Conservation (phyloP, 2,329 filamentous ascomycete species). For the Helicocarpus griseus region DNA sequence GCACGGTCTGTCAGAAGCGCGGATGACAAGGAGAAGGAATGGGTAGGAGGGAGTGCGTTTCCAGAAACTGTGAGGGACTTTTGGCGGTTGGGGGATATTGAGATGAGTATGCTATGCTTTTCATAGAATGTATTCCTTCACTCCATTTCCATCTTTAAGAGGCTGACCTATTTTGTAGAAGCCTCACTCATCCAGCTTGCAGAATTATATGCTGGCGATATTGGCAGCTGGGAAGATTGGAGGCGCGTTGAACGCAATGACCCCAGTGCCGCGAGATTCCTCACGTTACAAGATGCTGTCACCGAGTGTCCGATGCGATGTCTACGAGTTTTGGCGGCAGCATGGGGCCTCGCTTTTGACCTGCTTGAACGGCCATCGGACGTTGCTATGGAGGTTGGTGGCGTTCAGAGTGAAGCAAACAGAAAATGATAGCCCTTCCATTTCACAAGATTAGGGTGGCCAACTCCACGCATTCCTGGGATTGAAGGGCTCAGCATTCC, state of each 20-base stretch:
- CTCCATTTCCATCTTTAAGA: not conserved
- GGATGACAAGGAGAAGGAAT: too few relatives aligned
- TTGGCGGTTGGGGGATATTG: not conserved
- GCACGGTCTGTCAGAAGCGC: too few relatives aligned
- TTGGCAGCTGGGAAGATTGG: not conserved
- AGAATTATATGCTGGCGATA: not conserved
- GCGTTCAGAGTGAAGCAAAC: too few relatives aligned
- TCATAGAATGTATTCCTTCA: not conserved
- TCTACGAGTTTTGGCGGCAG: not conserved
- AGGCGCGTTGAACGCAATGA: not conserved
- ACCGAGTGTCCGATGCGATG: not conserved
- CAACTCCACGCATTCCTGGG: too few relatives aligned
- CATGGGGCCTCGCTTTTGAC: not conserved
- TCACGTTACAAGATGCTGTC: not conserved
- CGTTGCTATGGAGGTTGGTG: not conserved
- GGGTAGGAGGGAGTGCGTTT: not conserved
- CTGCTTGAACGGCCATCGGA: not conserved
- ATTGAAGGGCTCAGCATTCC: too few relatives aligned
- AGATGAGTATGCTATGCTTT: not conserved
- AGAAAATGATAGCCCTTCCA: too few relatives aligned
- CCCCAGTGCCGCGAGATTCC: not conserved
- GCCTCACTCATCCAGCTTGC: not conserved
- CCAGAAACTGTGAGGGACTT: not conserved
- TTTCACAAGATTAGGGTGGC: too few relatives aligned
- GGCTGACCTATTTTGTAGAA: not conserved